Conservation (phyloP, 225 moss, liverwort and hornwort genomes). For the Thuidium tamariscinum region DNA sequence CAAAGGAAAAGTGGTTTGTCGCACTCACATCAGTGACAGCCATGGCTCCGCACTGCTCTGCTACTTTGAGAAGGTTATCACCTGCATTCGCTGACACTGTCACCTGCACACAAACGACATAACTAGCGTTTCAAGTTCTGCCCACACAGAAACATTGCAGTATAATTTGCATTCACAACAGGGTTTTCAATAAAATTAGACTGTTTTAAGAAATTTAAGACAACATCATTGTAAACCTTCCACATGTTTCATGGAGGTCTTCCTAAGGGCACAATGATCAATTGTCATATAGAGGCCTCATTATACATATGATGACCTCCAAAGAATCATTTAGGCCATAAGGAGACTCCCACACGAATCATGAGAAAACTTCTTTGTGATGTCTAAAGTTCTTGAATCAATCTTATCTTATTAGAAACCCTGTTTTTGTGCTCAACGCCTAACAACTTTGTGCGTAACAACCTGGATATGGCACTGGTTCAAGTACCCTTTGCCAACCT, state of each 20-base stretch:
- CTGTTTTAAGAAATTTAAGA: background rate
- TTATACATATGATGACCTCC: background rate
- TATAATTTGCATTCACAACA: background rate
- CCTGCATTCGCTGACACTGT: slow-evolving; percentile 58
- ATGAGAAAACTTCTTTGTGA: background rate
- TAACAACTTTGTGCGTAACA: background rate
- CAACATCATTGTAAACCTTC: background rate
- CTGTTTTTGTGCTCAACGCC: background rate
- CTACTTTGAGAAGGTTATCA: slow-evolving; percentile 84
- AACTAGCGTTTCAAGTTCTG: background rate
- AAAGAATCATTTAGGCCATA: background rate
- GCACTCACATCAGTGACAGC: slow-evolving; percentile 49
- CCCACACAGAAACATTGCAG: background rate
- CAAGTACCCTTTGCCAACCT: background rate
- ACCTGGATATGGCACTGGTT: background rate
- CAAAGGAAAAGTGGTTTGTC: background rate
- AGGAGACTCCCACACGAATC: background rate
- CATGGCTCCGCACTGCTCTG: slow-evolving; percentile 71
- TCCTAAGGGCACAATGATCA: background rate
- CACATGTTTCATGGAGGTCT: background rate
- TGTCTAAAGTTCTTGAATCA: background rate
- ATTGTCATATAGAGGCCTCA: background rate
- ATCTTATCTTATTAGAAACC: background rate
- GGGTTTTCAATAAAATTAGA: background rate
- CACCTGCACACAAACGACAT: slow-evolving; percentile 29